Evolutionary conservation across 345 rosid genomes (phyloP), one percentile per base, ranked within the genome.

Genomic region (Iberis pinnata): DNA sequence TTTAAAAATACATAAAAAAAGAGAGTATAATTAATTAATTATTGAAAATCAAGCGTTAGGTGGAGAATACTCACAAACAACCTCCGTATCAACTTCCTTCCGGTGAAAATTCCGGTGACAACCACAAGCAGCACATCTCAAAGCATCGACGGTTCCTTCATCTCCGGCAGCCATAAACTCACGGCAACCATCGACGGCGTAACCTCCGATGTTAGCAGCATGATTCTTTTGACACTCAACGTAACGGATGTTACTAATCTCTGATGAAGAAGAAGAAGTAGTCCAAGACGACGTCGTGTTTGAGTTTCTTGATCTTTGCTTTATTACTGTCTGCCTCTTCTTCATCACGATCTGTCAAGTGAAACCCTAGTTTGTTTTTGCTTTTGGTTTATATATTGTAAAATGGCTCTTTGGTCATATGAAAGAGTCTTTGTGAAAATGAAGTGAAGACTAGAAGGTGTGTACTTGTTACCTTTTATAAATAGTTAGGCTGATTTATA

Each of bases 141-240:
- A 73, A 6, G 82, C 85, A 12, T 63, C 74, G 0, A 12, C 49
- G 4, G 72, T 67, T 2, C 76, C 83, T 46, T 77, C 81, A 11
- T 46, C 67, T 2, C 87, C 84, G 40, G 67, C 65, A 0, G 84
- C 78, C 86, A 80, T 74, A 79, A 84, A 84, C 67, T 84, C 93
- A 37, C 88, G 75, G 75, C 93, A 84, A 9, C 93, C 93, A 22
- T 84, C 93, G 0, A 84, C 82, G 9, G 88, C 86, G 26, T 81
- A 79, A 25, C 94, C 88, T 46, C 94, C 94, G 14, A 76, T 79
- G 54, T 76, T 76, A 3, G 86, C 79, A 10, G 94, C 88, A 38
- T 84, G 94, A 65, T 84, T 84, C 82, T 76, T 81, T 52, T 78
- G 86, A 44, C 94, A 84, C 79, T 84, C 94, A 2, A 68, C 72